Base-by-base conservation (phyloP, 2,329 filamentous ascomycete genomes). In the Macrophomina phaseolina region DNA sequence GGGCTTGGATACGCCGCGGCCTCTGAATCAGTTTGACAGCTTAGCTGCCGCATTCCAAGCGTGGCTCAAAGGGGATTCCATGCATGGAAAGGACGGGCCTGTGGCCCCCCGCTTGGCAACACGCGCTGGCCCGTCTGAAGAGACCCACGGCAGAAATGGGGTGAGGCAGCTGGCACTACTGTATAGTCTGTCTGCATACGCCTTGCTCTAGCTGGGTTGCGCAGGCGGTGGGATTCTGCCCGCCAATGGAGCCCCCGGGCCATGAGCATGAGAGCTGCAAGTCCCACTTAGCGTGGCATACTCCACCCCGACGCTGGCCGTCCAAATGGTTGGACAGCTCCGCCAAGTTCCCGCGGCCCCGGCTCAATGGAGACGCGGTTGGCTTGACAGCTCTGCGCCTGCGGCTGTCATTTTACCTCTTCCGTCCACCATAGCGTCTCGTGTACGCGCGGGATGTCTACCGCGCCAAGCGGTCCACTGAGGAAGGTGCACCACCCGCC, bases 321-420 rank as follows among this genome's bases (percentile, higher is more conserved):
- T 23, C 46, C 46, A 23, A 16, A 5, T 52, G 49, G 16, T 32
- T 55, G 16, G n/a, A 55, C 5, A 14, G 28, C 9, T 18, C 49
- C 30, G 49, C 49, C 49, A 52, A 52, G 49, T 30, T 52, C n/a
- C 49, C 28, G 49, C n/a, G 49, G n/a, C 49, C 49, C 49, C 49
- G 12, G 28, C 49, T 52, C 6, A 18, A 52, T 45, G 28, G 49
- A n/a, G 11, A 52, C 49, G 49, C 30, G 9, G 23, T 34, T 34
- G 46, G 16, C 28, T 23, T 28, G 46, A 32, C 28, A 9, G 4
- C 14, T 5, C 9, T 34, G 16, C 49, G 28, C 11, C 49, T 34
- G 14, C 49, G 3, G 28, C 28, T 5, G 28, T 7, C 23, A 51
- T 32, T 30, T 52, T 30, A n/a, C 30, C 49, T 14, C 34, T 34